Evolutionary conservation across 257 asterid genomes (phyloP), one percentile per base, ranked within the genome.

Genomic region (Fraxinus pennsylvanica): DNA sequence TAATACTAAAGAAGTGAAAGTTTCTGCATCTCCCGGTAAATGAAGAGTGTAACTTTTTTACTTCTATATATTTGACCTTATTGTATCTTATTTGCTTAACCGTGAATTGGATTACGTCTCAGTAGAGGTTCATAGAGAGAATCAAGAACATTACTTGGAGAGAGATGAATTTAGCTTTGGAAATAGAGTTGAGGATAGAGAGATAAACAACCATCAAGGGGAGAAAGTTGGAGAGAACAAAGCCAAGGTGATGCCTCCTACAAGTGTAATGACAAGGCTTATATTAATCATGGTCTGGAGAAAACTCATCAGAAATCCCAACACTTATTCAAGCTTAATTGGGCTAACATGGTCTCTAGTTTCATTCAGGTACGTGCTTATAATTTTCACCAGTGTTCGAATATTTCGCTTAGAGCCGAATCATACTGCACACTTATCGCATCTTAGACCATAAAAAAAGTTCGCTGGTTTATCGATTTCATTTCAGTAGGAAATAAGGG

Each of bases 231-330:
- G 85, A 38, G 90, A 75, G 41, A 86, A 77, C 69, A 83, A 83
- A 73, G 88, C 71, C 35, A 88, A 87, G 74, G 86, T 68, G 38
- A 87, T 90, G 95, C 92, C 95, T 69, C 95, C 95, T 38, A 81
- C 95, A 29, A 90, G 95, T 77, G 95, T 90, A 29, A 87, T 90
- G 95, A 88, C 92, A 52, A 88, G 91, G 88, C 88, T 88, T 7
- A 90, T 90, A 27, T 71, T 90, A 70, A 90, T 90, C 69, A 90
- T 90, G 92, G 95, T 90, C 19, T 90, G 95, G 95, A 87, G 95
- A 52, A 90, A 90, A 85, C 95, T 90, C 72, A 90, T 90, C 39
- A 87, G 92, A 52, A 88, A 90, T 4, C 95, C 95, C 81, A 90
- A 90, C 85, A 90, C 91, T 77, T 90, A 90, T 14, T 90, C 95